Conservation (phyloP, 805 yeast species). For the Lipomyces starkeyi region DNA sequence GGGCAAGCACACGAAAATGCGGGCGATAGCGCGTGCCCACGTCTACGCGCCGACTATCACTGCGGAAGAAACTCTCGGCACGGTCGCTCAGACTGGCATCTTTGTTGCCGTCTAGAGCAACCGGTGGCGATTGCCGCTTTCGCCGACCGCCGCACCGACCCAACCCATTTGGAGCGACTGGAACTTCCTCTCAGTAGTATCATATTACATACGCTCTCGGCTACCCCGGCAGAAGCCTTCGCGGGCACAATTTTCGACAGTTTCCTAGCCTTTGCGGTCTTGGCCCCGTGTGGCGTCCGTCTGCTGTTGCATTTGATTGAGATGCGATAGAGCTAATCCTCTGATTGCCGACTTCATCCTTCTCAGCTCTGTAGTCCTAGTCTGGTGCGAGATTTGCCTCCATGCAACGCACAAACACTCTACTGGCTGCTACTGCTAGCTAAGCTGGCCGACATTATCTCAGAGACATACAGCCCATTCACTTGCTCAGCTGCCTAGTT, state of each 20-base stretch:
- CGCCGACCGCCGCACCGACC: background rate
- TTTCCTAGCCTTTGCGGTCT: no score
- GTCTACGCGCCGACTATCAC: background rate
- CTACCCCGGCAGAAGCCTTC: background rate
- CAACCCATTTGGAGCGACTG: background rate
- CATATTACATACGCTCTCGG: background rate
- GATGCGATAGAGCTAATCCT: background rate
- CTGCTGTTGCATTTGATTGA: background rate
- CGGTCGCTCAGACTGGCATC: background rate
- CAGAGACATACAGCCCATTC: no score
- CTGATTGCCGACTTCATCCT: background rate
- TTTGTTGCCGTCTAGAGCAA: no score
- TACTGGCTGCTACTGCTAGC: no score
- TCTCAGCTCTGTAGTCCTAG: background rate
- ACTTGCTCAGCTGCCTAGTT: no score
- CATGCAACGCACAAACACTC: no score
- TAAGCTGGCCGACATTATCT: no score
- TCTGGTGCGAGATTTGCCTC: no score
- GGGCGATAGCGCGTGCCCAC: background rate
- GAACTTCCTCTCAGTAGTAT: no score
- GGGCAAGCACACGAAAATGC: background rate
- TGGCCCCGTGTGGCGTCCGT: background rate
- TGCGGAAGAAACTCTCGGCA: background rate
- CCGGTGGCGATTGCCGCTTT: conserved; percentile 2
- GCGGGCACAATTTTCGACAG: no score